Evolutionary conservation across 306 rosid species (phyloP).

Genomic region (Malus asiatica): DNA sequence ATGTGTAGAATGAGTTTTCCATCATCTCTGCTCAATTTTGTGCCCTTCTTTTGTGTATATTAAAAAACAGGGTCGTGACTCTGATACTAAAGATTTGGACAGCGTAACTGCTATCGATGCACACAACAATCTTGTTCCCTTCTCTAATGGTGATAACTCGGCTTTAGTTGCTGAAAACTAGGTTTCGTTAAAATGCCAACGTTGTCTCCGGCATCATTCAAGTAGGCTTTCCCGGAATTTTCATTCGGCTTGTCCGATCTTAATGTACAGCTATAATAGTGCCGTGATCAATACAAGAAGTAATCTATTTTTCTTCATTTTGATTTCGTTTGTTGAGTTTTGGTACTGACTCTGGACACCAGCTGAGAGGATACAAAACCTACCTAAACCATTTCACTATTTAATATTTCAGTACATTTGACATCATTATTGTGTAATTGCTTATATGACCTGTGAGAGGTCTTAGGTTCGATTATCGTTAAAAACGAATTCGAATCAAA

Average conservation of each 20-base stretch:
- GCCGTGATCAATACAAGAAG: constrained; percentile 41
- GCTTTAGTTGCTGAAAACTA: constrained; percentile 53
- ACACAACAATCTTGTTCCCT: constrained; percentile 33
- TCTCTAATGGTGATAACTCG: constrained; percentile 47
- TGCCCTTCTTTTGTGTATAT: not conserved
- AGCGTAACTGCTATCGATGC: constrained; percentile 31
- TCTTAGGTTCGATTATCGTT: no score
- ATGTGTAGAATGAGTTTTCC: not conserved
- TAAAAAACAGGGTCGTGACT: constrained; percentile 42
- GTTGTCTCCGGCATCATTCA: constrained; percentile 30
- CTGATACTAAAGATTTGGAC: constrained; percentile 52
- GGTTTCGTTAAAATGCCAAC: constrained; percentile 23
- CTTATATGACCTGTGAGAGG: not conserved
- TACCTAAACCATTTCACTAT: not conserved
- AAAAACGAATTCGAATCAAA: no score
- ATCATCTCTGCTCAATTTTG: not conserved
- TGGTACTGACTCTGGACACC: constrained; percentile 12
- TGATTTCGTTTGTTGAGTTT: not conserved
- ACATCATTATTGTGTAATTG: not conserved
- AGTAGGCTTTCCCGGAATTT: constrained; percentile 37
- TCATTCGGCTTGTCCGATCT: constrained; percentile 33
- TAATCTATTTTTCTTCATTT: constrained; percentile 6
- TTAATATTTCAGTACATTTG: not conserved
- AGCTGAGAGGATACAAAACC: not conserved
- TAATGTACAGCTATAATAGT: constrained; percentile 59